These are phyloP conservation scores for Plasmodium blacklocki DNA, from an alignment of 169 alveolate species.

Conservation along the genomic window DNA sequence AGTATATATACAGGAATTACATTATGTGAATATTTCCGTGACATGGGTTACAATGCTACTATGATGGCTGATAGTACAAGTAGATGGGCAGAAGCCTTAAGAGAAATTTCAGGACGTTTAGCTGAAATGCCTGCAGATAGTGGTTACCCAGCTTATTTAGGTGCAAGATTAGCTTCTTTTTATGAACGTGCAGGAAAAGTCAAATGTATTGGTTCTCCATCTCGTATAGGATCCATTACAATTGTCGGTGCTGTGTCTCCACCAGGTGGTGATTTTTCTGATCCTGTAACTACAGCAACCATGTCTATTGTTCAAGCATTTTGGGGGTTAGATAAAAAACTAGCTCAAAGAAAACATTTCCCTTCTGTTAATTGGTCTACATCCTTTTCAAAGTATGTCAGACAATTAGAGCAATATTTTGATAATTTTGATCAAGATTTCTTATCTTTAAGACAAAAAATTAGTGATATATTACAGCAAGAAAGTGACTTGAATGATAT, in stretches of 20 bases:
- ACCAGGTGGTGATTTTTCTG: slow-evolving; percentile 99
- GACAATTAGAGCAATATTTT: slow-evolving; percentile 95
- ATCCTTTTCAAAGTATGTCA: slow-evolving; percentile 96
- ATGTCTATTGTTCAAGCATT: slow-evolving; percentile 98
- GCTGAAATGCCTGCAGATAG: slow-evolving; percentile 99
- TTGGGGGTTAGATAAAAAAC: slow-evolving; percentile 99
- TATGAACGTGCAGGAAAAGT: slow-evolving; percentile 99
- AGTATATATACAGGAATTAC: slow-evolving; percentile 99
- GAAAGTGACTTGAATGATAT: slow-evolving; percentile 97
- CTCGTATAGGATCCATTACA: slow-evolving; percentile 98
- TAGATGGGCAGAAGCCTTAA: slow-evolving; percentile 99
- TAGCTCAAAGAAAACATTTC: slow-evolving; percentile 99
- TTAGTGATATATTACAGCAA: slow-evolving; percentile 95
- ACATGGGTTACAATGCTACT: slow-evolving; percentile 98
- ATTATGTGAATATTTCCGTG: slow-evolving; percentile 99
- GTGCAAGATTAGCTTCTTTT: slow-evolving; percentile 98
- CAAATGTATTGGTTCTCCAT: slow-evolving; percentile 98
- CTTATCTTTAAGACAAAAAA: slow-evolving; percentile 91
- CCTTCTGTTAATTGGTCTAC: slow-evolving; percentile 99
- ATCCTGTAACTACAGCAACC: slow-evolving; percentile 99
- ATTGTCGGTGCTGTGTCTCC: slow-evolving; percentile 99
- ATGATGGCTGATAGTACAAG: slow-evolving; percentile 99
- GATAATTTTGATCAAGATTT: slow-evolving; percentile 95
- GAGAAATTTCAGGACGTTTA: slow-evolving; percentile 99
- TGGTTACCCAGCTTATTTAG: slow-evolving; percentile 99